Evolutionary conservation across 768 basidiomycete species (phyloP).

Genomic region (Leucosporidium scottii): DNA sequence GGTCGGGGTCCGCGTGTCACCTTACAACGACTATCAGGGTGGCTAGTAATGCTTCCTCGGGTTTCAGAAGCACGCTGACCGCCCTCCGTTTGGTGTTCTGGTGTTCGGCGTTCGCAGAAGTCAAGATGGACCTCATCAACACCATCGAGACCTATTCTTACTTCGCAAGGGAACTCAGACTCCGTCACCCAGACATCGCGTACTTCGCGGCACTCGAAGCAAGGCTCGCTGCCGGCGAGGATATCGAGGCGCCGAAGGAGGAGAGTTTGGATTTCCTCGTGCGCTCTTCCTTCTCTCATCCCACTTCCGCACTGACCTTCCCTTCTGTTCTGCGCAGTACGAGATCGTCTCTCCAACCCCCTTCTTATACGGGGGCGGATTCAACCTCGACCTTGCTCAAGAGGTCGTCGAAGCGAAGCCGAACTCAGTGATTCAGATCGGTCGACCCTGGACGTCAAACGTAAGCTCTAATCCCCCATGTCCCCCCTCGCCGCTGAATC

Average conservation of each 20-base stretch:
- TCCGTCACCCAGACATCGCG: conserved; percentile 45
- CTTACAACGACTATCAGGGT: conserved; percentile 37
- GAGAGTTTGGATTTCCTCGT: background rate
- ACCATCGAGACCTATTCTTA: conserved; percentile 40
- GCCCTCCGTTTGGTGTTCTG: too few relatives aligned
- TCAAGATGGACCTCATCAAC: conserved; percentile 14
- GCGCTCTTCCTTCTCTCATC: background rate
- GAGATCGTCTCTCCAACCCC: too few relatives aligned
- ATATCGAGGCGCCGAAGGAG: background rate
- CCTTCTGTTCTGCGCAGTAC: background rate
- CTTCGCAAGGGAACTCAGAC: conserved; percentile 50
- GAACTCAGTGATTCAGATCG: background rate
- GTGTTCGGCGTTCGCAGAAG: too few relatives aligned
- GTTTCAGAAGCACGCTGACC: too few relatives aligned
- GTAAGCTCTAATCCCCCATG: background rate
- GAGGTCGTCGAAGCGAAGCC: too few relatives aligned
- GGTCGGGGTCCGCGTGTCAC: conserved; percentile 53
- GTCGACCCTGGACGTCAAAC: background rate
- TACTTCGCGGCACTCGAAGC: conserved; percentile 51
- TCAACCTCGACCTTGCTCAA: too few relatives aligned
- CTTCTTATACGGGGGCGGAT: too few relatives aligned
- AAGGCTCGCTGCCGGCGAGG: conserved; percentile 20
- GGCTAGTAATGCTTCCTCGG: background rate
- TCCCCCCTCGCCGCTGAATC: background rate
- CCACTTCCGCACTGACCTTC: background rate